phyloP scores from a whole-genome alignment of 2,329 filamentous ascomycete genomes.

The Diaporthe sp. region DNA sequence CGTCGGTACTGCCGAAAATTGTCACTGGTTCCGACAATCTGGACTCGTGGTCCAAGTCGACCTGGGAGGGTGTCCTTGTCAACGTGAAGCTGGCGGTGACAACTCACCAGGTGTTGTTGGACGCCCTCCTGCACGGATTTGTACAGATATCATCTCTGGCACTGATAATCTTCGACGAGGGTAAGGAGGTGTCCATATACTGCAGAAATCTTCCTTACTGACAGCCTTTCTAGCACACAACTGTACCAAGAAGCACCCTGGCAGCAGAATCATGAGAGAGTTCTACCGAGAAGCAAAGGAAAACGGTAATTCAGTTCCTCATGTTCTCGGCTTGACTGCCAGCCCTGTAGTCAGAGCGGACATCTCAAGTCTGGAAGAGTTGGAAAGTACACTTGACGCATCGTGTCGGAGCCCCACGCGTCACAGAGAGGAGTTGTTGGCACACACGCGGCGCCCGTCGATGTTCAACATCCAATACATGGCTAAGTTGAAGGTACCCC shows the following conservation, averaged over 20 bases:
- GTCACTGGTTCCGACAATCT: conserved; percentile 76
- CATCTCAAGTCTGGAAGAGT: conserved; percentile 62
- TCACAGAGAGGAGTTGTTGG: conserved; percentile 76
- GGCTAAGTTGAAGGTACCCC: not conserved
- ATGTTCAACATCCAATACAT: conserved; percentile 53
- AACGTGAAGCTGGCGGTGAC: conserved; percentile 80
- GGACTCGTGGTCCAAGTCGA: conserved; percentile 74
- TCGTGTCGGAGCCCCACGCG: conserved; percentile 74
- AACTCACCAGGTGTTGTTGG: conserved; percentile 78
- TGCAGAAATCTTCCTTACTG: not conserved
- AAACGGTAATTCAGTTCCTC: conserved; percentile 59
- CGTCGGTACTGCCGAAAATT: conserved; percentile 67
- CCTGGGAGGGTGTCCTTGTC: conserved; percentile 75
- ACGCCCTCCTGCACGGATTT: conserved; percentile 81
- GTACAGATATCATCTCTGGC: conserved; percentile 71
- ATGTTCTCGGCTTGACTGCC: conserved; percentile 82
- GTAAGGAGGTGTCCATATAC: conserved; percentile 50
- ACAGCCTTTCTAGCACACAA: conserved; percentile 72
- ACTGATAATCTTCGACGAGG: conserved; percentile 86
- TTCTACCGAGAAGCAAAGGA: conserved; percentile 70
- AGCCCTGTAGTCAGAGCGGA: conserved; percentile 77
- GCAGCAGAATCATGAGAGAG: conserved; percentile 76
- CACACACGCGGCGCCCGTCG: conserved; percentile 73
- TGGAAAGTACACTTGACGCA: conserved; percentile 79
- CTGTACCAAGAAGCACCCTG: conserved; percentile 71